Percentiles rank a stretch among this genome's conserved stretches.
Evolutionary conservation across 768 basidiomycete species (phyloP).

Genomic region (Suillus sp.): DNA sequence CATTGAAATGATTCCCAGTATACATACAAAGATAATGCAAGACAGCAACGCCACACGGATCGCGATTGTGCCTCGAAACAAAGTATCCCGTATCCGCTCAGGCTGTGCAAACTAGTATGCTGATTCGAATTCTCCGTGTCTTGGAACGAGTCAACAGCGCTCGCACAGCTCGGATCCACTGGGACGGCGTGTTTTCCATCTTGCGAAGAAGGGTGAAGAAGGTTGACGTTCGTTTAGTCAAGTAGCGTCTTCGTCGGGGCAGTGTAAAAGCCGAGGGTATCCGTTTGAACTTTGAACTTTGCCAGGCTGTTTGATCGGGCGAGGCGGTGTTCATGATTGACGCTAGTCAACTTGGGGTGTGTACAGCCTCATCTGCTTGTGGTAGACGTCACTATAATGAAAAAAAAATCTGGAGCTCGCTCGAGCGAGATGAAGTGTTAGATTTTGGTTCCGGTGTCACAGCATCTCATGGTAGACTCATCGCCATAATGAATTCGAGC

Average conservation of each 20-base stretch:
- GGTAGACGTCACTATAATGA: background rate
- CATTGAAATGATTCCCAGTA: background rate
- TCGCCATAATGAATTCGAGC: background rate
- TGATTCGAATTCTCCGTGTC: background rate
- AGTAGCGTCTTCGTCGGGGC: slow-evolving; percentile 10
- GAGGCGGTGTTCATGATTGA: slow-evolving; percentile 7
- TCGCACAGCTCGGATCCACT: background rate
- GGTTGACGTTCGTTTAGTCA: background rate
- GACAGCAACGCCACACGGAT: background rate
- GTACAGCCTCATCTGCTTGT: background rate
- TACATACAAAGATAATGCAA: background rate
- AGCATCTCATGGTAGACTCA: background rate
- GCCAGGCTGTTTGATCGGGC: background rate
- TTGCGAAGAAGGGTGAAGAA: background rate
- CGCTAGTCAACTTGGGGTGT: background rate
- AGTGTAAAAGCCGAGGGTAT: slow-evolving; percentile 3
- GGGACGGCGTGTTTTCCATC: background rate
- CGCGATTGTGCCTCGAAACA: slow-evolving; percentile 7
- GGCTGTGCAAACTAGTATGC: slow-evolving; percentile 1
- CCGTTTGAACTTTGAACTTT: slow-evolving; percentile 7
- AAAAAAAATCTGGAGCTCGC: background rate
- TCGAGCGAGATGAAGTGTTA: background rate
- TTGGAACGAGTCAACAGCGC: background rate
- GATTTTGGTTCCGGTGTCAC: background rate
- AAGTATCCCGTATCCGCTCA: background rate